phyloP scores from a whole-genome alignment of 306 rosid genomes.

The Rubus parviflorus region DNA sequence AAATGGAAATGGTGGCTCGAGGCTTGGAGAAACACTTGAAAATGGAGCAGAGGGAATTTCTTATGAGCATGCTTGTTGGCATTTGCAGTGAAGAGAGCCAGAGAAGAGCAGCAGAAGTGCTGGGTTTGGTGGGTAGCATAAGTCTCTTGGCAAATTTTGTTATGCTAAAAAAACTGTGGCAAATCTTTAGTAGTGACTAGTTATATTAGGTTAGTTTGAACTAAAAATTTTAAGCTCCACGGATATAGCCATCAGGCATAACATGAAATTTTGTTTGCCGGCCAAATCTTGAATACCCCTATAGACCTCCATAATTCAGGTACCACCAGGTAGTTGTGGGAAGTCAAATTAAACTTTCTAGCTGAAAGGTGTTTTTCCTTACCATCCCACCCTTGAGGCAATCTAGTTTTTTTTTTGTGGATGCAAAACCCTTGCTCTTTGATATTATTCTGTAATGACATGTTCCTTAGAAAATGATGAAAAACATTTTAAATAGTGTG shows the following conservation, averaged over 20 bases:
- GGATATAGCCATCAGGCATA: not conserved
- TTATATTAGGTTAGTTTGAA: not conserved
- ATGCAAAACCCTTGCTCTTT: not conserved
- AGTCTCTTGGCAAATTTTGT: not conserved
- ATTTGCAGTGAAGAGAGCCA: slow-evolving; percentile 62
- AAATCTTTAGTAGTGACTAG: not conserved
- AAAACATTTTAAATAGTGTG: not conserved
- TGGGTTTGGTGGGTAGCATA: slow-evolving; percentile 63
- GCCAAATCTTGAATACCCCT: not conserved
- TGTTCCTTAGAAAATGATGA: not conserved
- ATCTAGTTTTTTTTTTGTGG: not conserved
- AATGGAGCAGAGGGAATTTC: slow-evolving; percentile 66
- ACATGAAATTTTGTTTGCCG: not conserved
- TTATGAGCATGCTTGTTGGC: slow-evolving; percentile 61
- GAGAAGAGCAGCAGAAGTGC: slow-evolving; percentile 72
- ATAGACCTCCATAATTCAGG: not conserved
- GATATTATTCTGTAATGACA: not conserved
- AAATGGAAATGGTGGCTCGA: slow-evolving; percentile 94
- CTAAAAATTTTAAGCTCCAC: not conserved
- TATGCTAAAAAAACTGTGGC: not conserved
- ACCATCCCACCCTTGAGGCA: not conserved
- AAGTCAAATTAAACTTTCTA: not conserved
- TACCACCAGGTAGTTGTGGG: not conserved
- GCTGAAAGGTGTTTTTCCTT: not conserved
- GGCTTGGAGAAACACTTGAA: slow-evolving; percentile 80